phyloP scores from a whole-genome alignment of 1,284 basidiomycete species.

The Trichosporon inkin region DNA sequence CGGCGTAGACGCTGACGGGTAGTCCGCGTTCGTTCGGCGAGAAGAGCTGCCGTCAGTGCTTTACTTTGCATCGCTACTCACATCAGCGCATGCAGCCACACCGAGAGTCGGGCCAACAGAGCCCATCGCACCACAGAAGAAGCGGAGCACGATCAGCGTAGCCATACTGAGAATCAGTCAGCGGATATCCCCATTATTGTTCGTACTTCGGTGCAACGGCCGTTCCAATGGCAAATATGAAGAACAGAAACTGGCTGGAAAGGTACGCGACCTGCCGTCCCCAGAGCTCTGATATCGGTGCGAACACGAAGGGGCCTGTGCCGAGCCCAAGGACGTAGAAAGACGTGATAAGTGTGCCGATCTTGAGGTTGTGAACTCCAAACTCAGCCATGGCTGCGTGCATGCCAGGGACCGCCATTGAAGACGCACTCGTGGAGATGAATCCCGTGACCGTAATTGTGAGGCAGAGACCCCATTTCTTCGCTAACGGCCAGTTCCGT shows the following conservation, averaged over 20 bases:
- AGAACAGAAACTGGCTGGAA: constrained; percentile 33
- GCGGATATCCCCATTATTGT: constrained; percentile 4
- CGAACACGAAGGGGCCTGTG: constrained; percentile 52
- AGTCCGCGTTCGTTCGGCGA: constrained; percentile 40
- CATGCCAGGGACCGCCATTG: constrained; percentile 44
- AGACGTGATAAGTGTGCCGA: constrained; percentile 41
- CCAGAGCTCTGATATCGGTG: constrained; percentile 52
- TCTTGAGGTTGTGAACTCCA: constrained; percentile 34
- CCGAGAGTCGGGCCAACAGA: constrained; percentile 47
- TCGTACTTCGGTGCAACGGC: constrained; percentile 43
- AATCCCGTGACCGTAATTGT: constrained; percentile 45
- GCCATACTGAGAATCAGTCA: constrained; percentile 34
- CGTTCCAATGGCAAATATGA: constrained; percentile 43
- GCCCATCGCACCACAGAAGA: constrained; percentile 44
- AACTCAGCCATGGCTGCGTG: constrained; percentile 38
- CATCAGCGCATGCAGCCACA: constrained; percentile 48
- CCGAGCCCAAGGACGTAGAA: constrained; percentile 47
- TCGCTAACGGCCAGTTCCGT: constrained; percentile 35
- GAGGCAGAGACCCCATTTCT: constrained; percentile 36
- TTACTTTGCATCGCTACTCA: constrained; percentile 16
- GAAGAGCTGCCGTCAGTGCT: constrained; percentile 31
- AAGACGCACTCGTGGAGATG: constrained; percentile 43
- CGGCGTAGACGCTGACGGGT: constrained; percentile 44
- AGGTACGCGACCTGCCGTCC: constrained; percentile 51
- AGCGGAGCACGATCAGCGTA: constrained; percentile 41